Conservation (phyloP, 805 yeast genomes). For the Candida xyloterini region DNA sequence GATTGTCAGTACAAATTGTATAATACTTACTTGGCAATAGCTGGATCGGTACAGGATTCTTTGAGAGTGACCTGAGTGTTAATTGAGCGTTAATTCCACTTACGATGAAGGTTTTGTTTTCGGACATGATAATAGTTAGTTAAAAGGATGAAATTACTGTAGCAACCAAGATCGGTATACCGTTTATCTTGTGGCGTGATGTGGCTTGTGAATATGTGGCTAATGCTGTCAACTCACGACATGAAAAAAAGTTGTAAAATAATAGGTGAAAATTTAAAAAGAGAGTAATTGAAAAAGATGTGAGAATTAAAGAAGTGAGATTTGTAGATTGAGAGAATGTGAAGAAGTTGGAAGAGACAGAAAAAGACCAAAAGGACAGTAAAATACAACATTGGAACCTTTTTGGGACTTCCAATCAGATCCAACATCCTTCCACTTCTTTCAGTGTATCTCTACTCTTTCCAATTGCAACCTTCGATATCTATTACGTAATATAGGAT, state of each 20-base stretch:
- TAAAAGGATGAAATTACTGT: not conserved
- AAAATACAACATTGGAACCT: too few species aligned
- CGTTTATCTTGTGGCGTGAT: conserved; percentile 2
- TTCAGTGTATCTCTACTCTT: not conserved
- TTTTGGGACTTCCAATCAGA: too few species aligned
- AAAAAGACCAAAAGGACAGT: too few species aligned
- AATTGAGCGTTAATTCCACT: conserved; percentile 12
- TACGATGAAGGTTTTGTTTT: conserved; percentile 34
- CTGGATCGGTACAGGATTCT: conserved; percentile 34
- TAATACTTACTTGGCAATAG: conserved; percentile 28
- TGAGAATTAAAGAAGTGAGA: not conserved
- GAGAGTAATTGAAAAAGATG: too few species aligned
- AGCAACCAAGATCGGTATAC: conserved; percentile 5
- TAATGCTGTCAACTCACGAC: not conserved
- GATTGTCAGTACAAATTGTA: conserved; percentile 1
- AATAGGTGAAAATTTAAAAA: not conserved
- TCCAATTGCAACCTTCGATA: conserved; percentile 2
- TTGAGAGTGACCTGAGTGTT: conserved; percentile 37
- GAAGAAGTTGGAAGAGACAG: too few species aligned
- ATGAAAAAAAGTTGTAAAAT: not conserved
- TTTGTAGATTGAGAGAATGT: too few species aligned
- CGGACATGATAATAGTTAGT: conserved; percentile 12
- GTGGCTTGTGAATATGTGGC: conserved; percentile 6
- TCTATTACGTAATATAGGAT: conserved; percentile 6
- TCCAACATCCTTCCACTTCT: too few species aligned